These are phyloP conservation scores for Diutina pseudorugosa DNA, from an alignment of 1,139 yeast species.

Conservation along the genomic window DNA sequence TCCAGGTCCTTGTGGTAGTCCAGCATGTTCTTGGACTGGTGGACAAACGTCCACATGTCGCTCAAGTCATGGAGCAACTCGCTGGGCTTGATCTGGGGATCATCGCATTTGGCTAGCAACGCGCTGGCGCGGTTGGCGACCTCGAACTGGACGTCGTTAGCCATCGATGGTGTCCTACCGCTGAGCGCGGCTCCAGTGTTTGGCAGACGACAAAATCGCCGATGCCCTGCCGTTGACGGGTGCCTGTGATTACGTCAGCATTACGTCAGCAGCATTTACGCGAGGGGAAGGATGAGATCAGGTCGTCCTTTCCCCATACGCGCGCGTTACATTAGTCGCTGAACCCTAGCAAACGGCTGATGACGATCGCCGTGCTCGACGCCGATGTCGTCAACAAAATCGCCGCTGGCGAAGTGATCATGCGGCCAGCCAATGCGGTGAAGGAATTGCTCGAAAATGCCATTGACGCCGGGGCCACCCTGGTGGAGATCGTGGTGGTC, in stretches of 20 bases:
- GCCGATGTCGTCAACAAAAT: constrained; percentile 70
- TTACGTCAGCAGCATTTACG: background rate
- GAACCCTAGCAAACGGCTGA: too few species aligned
- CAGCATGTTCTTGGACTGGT: constrained; percentile 13
- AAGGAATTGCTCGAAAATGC: constrained; percentile 46
- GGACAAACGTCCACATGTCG: background rate
- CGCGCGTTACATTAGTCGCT: too few species aligned
- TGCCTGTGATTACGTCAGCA: background rate
- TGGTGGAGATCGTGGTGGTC: constrained; percentile 36
- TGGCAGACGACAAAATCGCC: too few species aligned
- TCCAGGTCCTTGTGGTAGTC: constrained; percentile 26
- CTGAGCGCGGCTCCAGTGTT: background rate
- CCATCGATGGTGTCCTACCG: background rate
- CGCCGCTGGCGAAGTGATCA: constrained; percentile 95
- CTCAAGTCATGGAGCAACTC: background rate
- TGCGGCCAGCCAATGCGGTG: constrained; percentile 76
- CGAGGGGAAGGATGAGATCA: background rate
- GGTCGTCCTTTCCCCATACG: too few species aligned
- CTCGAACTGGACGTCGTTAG: background rate
- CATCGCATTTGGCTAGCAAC: background rate
- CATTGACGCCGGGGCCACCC: constrained; percentile 37
- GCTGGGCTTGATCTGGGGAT: background rate
- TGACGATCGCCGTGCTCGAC: constrained; percentile 33
- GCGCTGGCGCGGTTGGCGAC: background rate
- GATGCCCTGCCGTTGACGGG: too few species aligned